Percentiles rank a stretch among this genome's conserved stretches.
These are phyloP conservation scores for Hypseocharis bilobata DNA, from an alignment of 441 rosid genomes.

Conservation along the genomic window DNA sequence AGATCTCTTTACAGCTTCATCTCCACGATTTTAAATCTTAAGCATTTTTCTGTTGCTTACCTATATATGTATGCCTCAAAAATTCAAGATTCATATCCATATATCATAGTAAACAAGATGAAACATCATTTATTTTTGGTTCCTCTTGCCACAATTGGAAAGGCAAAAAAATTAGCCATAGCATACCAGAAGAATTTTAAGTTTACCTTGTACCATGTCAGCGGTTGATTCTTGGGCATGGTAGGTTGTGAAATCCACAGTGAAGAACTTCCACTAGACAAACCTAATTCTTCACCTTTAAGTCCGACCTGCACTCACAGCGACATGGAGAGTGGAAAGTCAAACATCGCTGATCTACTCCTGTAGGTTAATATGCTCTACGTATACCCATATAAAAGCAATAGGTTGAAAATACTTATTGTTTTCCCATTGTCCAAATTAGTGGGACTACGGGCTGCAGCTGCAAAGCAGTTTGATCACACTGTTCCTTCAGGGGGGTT, in stretches of 20 bases:
- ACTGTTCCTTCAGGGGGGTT: too few relatives aligned
- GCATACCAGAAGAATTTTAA: background rate
- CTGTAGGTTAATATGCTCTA: background rate
- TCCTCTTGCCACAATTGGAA: background rate
- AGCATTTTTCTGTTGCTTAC: background rate
- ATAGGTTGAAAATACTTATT: background rate
- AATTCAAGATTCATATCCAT: slow-evolving; percentile 1
- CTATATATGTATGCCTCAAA: background rate
- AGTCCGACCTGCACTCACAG: slow-evolving; percentile 55
- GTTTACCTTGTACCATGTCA: slow-evolving; percentile 91
- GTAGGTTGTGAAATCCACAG: slow-evolving; percentile 54
- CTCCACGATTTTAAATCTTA: background rate
- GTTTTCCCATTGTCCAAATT: background rate
- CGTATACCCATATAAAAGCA: background rate
- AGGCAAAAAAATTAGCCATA: background rate
- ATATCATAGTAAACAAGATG: background rate
- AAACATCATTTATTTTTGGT: background rate
- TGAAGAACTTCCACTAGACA: slow-evolving; percentile 59
- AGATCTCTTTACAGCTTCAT: background rate
- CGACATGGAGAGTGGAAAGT: background rate
- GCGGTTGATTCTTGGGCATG: slow-evolving; percentile 64
- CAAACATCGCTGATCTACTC: background rate
- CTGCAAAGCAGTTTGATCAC: background rate
- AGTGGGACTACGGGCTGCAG: background rate
- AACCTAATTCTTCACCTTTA: slow-evolving; percentile 67